Evolutionary conservation across 1,284 basidiomycete genomes (phyloP).

Genomic region (Limonomyces culmigenus): DNA sequence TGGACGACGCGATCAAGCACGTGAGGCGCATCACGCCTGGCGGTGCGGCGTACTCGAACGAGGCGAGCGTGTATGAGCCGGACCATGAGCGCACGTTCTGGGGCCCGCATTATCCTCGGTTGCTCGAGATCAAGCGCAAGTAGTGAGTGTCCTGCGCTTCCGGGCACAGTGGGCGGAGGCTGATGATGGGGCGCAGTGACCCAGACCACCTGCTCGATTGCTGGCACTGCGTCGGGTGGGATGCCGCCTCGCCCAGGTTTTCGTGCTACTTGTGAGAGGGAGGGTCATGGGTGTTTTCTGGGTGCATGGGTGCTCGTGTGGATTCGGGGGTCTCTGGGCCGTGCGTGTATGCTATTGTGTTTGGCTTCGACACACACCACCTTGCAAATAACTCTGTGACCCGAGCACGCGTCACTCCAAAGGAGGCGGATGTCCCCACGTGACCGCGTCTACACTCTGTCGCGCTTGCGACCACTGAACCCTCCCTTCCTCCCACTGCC

Average conservation of each 20-base stretch:
- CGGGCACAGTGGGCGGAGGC: slow-evolving; percentile 2
- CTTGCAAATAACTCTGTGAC: no score
- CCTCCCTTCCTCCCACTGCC: no score
- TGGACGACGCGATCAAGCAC: slow-evolving; percentile 8
- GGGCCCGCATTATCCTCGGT: slow-evolving; percentile 29
- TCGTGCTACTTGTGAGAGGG: no score
- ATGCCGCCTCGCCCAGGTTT: neutral
- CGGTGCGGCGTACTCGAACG: slow-evolving; percentile 8
- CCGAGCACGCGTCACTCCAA: no score
- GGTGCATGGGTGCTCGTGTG: no score
- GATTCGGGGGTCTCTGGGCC: no score
- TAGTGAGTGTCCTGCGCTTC: slow-evolving; percentile 22
- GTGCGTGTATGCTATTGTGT: no score
- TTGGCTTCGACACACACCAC: no score
- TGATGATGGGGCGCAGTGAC: slow-evolving; percentile 20
- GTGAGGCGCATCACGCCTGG: slow-evolving; percentile 11
- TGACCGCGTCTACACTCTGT: no score
- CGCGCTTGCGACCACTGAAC: no score
- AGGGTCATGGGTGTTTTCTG: no score
- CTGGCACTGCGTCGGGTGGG: slow-evolving; percentile 39
- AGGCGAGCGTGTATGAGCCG: slow-evolving; percentile 7
- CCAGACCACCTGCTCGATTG: slow-evolving; percentile 35
- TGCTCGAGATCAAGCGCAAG: slow-evolving; percentile 33
- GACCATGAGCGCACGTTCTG: slow-evolving; percentile 21
- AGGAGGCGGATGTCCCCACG: no score